Evolutionary conservation across 306 rosid species (phyloP).

Genomic region (Trifolium pratense): DNA sequence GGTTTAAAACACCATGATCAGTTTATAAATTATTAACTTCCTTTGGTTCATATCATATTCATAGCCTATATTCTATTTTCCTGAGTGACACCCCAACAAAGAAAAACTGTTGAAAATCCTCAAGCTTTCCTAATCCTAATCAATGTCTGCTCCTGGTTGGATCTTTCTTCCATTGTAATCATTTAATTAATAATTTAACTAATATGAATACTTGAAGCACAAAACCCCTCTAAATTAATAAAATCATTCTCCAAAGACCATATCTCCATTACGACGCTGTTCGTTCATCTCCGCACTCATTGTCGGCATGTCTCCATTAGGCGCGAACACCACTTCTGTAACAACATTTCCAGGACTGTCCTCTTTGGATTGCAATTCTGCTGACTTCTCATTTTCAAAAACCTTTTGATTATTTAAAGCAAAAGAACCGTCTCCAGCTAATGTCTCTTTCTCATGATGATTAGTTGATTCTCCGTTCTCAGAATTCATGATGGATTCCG

Average conservation of each 20-base stretch:
- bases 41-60: constrained; percentile 39
- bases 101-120: constrained; percentile 49
- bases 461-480: constrained; percentile 37
- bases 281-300: constrained; percentile 37
- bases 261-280: constrained; percentile 37
- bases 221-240: constrained; percentile 26
- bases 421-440: constrained; percentile 39
- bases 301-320: constrained; percentile 34
- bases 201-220: constrained; percentile 25
- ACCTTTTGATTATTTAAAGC: constrained; percentile 24
- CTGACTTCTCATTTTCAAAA: constrained; percentile 42
- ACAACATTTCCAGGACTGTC: constrained; percentile 33
- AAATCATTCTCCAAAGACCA: constrained; percentile 23
- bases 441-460: constrained; percentile 38
- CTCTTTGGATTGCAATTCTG: constrained; percentile 41
- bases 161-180: constrained; percentile 39
- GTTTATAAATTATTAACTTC: constrained; percentile 35
- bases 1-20: constrained; percentile 38
- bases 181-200: constrained; percentile 6
- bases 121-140: constrained; percentile 36
- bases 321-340: constrained; percentile 20
- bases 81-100: constrained; percentile 42
- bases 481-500: constrained; percentile 36
- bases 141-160: constrained; percentile 22
- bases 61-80: constrained; percentile 39